Percentiles rank a stretch among this genome's conserved stretches.
Conservation (phyloP, 2,329 filamentous ascomycete genomes). For the Scedosporium aurantiacum region DNA sequence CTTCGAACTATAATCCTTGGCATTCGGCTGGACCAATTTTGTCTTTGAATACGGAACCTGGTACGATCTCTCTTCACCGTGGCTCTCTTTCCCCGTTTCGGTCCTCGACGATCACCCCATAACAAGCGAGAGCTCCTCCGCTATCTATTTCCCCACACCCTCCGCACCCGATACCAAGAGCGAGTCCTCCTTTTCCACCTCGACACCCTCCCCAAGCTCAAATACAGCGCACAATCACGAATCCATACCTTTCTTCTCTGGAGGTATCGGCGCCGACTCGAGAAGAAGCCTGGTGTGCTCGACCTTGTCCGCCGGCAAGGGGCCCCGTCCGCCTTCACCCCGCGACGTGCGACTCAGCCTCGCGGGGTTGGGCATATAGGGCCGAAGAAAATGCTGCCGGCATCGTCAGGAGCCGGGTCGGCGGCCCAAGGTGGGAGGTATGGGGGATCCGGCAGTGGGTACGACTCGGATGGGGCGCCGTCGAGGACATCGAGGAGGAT, state of each 20-base stretch:
- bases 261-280: constrained; percentile 45
- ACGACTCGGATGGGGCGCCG: constrained; percentile 9
- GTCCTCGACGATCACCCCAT: constrained; percentile 20
- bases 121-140: constrained; percentile 44
- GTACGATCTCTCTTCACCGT: constrained; percentile 20
- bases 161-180: constrained; percentile 52
- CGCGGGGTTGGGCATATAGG: constrained; percentile 12
- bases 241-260: constrained; percentile 65
- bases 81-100: constrained; percentile 33
- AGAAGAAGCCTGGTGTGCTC: constrained; percentile 31
- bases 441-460: constrained; percentile 7
- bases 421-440: background rate
- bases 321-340: constrained; percentile 17
- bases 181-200: constrained; percentile 60
- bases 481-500: constrained; percentile 58
- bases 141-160: constrained; percentile 55
- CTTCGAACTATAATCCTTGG: background rate
- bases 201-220: constrained; percentile 61
- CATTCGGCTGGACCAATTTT: background rate
- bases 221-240: constrained; percentile 59
- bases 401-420: background rate
- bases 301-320: constrained; percentile 30
- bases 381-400: background rate
- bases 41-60: background rate
- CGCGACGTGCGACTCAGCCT: constrained; percentile 17